Base-by-base conservation (phyloP, 345 rosid genomes). In the Gossypioides kirkii region DNA sequence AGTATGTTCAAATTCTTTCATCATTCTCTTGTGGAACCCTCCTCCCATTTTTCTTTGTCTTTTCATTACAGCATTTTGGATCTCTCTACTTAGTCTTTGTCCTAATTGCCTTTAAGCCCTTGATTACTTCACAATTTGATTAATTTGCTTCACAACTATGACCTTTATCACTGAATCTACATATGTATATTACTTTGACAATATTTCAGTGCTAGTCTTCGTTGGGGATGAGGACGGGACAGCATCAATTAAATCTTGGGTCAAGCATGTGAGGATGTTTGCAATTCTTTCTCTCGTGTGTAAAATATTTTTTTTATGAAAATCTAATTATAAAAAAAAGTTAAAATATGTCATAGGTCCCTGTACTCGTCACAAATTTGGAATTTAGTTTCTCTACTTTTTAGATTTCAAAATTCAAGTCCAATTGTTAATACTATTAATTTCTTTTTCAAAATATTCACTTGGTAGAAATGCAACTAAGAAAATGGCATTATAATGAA, bases 21-120 rank as follows among this genome's bases (percentile, higher is more conserved):
- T 89, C 90, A 89, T 87, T 89, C 86, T 74, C 61, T 80, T 70
- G 85, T 41, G 77, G 93, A 85, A 81, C 82, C 86, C 84, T 79
- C 18, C 62, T 6, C 17, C 18, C 43, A 49, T 11, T 45, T 18
- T 69, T 68, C 68, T 61, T 52, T 59, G 36, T 63, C 65, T 74
- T 74, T 49, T 38, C 62, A 70, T 77, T 67, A 42, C 74, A 62
- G 64, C 78, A 61, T 70, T 74, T 79, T 61, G 55, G 65, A 62
- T 73, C 55, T 61, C 77, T 76, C 60, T 59, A 43, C 38, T 32
- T 67, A 9, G 26, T 68, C 20, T 68, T 68, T 69, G 61, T 52
- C 68, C 47, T 36, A 60, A 60, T 60, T 47, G 18, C 69, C 42
- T 46, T 6, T 59, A 1, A 22, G 26, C 18, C 41, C 63, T 52